A percentile compares a stretch with the other conserved stretches of the same genome.
Conservation (phyloP, 768 basidiomycete species). For the Dendrothele bispora region DNA sequence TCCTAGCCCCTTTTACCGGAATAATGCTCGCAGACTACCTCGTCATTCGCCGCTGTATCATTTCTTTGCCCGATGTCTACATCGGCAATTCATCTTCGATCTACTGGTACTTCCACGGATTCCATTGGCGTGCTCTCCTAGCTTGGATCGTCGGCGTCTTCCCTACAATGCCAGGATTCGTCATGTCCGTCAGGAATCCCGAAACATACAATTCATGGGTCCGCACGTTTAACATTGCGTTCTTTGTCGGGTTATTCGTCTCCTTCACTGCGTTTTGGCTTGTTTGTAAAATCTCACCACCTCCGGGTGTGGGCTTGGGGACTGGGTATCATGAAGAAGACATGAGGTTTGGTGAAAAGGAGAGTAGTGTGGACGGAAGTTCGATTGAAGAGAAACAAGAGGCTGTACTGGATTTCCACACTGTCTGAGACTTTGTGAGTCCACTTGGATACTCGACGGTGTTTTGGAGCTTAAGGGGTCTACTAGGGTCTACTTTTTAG, state of each 20-base stretch:
- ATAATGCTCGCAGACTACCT: conserved; percentile 37
- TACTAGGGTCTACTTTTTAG: no score
- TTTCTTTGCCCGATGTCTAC: conserved; percentile 21
- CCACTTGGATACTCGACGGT: no score
- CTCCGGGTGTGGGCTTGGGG: conserved; percentile 12
- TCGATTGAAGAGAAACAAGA: no score
- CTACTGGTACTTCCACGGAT: conserved; percentile 21
- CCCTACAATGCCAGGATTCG: conserved; percentile 15
- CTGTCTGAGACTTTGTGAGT: no score
- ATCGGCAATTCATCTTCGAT: conserved; percentile 15
- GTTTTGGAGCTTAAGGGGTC: no score
- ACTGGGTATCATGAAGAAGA: conserved; percentile 11
- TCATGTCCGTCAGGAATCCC: conserved; percentile 15
- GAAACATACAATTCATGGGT: conserved; percentile 15
- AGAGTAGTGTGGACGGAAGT: background rate
- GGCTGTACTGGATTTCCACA: no score
- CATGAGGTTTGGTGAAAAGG: background rate
- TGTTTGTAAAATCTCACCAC: conserved; percentile 13
- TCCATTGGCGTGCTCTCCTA: conserved; percentile 21
- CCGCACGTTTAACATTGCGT: conserved; percentile 16
- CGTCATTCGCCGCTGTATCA: conserved; percentile 16
- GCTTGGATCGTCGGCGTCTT: conserved; percentile 20
- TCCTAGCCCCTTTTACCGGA: conserved; percentile 43
- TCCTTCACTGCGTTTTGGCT: conserved; percentile 14
- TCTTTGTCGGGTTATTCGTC: conserved; percentile 15